Percentiles rank a stretch among this genome's conserved stretches.
Conservation (phyloP, 176 grass and related monocot genomes). For the Melocanna baccifera region DNA sequence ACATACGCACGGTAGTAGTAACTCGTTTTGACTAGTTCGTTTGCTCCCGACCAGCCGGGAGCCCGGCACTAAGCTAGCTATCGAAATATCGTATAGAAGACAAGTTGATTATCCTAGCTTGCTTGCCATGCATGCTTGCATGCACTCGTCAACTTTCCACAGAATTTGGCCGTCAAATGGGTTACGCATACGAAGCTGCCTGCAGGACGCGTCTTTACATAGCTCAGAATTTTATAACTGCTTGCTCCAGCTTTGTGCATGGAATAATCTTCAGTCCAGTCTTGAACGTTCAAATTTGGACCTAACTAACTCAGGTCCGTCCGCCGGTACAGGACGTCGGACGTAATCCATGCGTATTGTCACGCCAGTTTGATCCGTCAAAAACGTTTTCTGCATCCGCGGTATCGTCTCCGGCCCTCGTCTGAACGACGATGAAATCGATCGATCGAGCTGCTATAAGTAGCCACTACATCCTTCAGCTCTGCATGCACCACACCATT, state of each 20-base stretch:
- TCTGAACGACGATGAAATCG: neutral
- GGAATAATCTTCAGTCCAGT: neutral
- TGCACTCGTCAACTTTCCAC: no score
- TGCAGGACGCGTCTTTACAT: no score
- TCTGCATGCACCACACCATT: neutral
- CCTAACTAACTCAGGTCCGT: neutral
- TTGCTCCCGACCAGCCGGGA: no score
- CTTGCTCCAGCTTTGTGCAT: neutral
- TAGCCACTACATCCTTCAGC: neutral
- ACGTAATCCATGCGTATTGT: neutral
- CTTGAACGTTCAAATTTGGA: neutral
- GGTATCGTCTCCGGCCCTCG: neutral
- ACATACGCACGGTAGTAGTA: no score
- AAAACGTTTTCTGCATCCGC: neutral
- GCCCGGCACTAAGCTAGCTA: no score
- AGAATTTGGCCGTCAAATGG: no score
- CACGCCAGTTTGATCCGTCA: slow-evolving; percentile 2
- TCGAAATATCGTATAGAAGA: no score
- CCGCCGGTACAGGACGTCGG: neutral
- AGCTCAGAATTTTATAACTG: no score
- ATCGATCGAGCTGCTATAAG: neutral
- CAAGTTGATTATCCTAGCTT: no score
- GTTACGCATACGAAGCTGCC: no score
- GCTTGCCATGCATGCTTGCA: no score
- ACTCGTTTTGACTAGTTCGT: no score